Base-by-base conservation (phyloP, 345 rosid genomes). In the Anacardium occidentale region DNA sequence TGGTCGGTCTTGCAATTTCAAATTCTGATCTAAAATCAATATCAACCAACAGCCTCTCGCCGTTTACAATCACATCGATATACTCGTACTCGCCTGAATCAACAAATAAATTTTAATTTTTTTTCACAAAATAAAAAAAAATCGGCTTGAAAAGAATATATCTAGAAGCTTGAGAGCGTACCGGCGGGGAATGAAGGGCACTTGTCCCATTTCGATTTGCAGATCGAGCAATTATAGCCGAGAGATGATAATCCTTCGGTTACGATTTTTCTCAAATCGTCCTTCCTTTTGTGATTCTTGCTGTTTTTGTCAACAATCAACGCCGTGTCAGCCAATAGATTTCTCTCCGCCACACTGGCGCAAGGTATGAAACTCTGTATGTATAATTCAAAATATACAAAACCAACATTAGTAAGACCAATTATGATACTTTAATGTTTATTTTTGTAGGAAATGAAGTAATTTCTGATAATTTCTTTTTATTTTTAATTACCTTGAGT, bases 191-290 rank as follows among this genome's bases (percentile, higher is more conserved):
- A 84, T 1, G 92, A 83, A 0, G 85, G 66, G 44, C 91, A 75
- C 76, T 87, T 91, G 0, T 92, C 98, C 99, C 99, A 95, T 85
- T 88, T 88, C 5, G 99, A 92, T 83, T 86, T 91, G 84, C 99
- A 95, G 79, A 95, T 85, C 29, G 96, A 86, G 60, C 92, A 86
- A 71, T 89, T 77, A 78, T 92, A 88, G 58, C 91, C 88, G 58
- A 87, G 83, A 48, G 89, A 83, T 59, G 78, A 57, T 59, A 95
- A 79, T 70, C 86, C 90, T 64, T 82, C 93, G 76, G 86, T 80
- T 42, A 88, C 82, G 69, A 86, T 84, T 81, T 76, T 84, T 74
- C 87, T 87, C 84, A 92, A 67, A 61, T 86, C 96, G 69, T 87
- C 98, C 81, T 89, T 95, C 11, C 88, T 77, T 66, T 86, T 92